phyloP scores from a whole-genome alignment of 2,329 filamentous ascomycete species.

The Diplodia intermedia region DNA sequence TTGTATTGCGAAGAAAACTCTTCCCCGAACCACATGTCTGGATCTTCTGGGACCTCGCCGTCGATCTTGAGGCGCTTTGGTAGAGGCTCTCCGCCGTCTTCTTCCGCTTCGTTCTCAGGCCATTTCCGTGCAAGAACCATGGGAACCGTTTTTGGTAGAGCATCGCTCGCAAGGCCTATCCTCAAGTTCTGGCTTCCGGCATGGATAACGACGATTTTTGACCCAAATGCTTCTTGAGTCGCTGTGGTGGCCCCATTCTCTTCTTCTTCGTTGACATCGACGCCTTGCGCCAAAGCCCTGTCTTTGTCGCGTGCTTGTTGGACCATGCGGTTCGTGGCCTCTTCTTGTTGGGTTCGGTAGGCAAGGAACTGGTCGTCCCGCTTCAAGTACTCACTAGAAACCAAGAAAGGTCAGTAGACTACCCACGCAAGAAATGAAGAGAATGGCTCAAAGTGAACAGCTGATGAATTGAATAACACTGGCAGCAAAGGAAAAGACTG shows the following conservation, averaged over 20 bases:
- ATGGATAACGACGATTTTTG: conserved; percentile 93
- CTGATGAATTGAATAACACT: neutral
- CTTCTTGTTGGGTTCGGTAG: conserved; percentile 85
- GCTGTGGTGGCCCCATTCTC: conserved; percentile 42
- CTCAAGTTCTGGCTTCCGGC: conserved; percentile 94
- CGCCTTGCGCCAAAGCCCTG: conserved; percentile 74
- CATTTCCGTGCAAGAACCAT: conserved; percentile 89
- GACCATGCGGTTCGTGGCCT: conserved; percentile 80
- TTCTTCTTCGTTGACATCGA: conserved; percentile 41
- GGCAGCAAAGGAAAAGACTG: neutral
- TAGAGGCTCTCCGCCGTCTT: conserved; percentile 77
- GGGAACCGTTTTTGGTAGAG: conserved; percentile 89
- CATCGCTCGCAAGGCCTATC: conserved; percentile 94
- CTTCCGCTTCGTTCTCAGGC: conserved; percentile 80
- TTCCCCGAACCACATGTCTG: conserved; percentile 86
- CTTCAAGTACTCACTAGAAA: conserved; percentile 88
- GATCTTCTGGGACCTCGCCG: conserved; percentile 65
- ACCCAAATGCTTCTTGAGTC: conserved; percentile 68
- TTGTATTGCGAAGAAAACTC: conserved; percentile 72
- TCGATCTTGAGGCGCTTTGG: conserved; percentile 70
- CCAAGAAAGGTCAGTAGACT: conserved; percentile 12
- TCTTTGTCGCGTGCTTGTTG: conserved; percentile 88
- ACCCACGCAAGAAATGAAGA: neutral
- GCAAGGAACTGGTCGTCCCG: conserved; percentile 95
- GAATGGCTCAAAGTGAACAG: neutral